Evolutionary conservation across 2,329 filamentous ascomycete genomes (phyloP).

Genomic region (Exophiala aquamarina): DNA sequence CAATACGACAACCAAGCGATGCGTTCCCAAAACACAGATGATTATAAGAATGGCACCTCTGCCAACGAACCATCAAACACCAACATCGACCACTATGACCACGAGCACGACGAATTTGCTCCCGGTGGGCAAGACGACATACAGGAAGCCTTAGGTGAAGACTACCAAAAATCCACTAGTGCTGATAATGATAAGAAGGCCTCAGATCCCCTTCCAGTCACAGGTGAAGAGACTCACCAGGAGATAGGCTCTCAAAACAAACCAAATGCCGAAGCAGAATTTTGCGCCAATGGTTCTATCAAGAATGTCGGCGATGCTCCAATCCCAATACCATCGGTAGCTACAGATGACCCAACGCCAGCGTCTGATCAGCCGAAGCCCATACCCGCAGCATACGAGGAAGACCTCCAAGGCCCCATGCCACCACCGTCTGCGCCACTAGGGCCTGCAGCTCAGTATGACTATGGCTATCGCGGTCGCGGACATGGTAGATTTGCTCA

Average conservation of each 20-base stretch:
- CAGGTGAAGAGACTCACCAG: slow-evolving; percentile 3
- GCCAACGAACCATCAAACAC: slow-evolving; percentile 16
- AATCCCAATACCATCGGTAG: slow-evolving; percentile 2
- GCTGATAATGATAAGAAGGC: slow-evolving; percentile 10
- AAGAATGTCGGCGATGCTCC: neutral
- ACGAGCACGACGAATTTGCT: slow-evolving; percentile 36
- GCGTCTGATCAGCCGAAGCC: slow-evolving; percentile 24
- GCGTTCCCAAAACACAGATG: slow-evolving; percentile 9
- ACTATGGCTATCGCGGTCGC: slow-evolving; percentile 25
- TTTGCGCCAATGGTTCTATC: slow-evolving; percentile 1
- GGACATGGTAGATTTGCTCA: slow-evolving; percentile 45
- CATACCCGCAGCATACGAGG: slow-evolving; percentile 27
- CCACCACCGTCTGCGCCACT: slow-evolving; percentile 33
- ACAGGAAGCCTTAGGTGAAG: slow-evolving; percentile 30
- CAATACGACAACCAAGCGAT: slow-evolving; percentile 17
- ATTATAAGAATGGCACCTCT: slow-evolving; percentile 12
- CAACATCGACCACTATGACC: slow-evolving; percentile 17
- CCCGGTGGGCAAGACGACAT: slow-evolving; percentile 37
- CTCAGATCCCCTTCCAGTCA: slow-evolving; percentile 5
- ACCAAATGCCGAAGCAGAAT: slow-evolving; percentile 4
- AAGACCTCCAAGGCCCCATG: slow-evolving; percentile 28
- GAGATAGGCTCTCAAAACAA: slow-evolving; percentile 15
- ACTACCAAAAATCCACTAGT: slow-evolving; percentile 19
- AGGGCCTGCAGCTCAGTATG: slow-evolving; percentile 32
- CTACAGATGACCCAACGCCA: neutral